Conservation (phyloP, 768 basidiomycete species). For the Strobilomyces dryophilus region DNA sequence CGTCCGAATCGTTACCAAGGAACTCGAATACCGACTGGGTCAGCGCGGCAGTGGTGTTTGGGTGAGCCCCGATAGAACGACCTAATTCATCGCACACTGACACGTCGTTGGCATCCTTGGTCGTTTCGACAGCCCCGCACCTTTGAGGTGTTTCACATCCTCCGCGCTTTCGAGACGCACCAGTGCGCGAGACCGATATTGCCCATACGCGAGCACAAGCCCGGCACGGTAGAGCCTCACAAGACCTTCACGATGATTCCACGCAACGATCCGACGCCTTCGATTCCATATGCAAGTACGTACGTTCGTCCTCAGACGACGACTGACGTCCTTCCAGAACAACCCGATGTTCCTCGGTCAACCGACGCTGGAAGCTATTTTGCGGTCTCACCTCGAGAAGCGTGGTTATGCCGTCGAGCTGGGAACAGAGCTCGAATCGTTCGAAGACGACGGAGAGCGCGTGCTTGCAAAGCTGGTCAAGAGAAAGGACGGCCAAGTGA, state of each 20-base stretch:
- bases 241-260: no score
- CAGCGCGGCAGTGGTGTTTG: conserved; percentile 38
- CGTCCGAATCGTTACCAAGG: conserved; percentile 50
- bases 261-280: no score
- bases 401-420: conserved; percentile 32
- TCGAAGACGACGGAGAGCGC: conserved; percentile 34
- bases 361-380: conserved; percentile 26
- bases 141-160: conserved; percentile 39
- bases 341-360: conserved; percentile 17
- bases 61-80: conserved; percentile 27
- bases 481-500: conserved; percentile 19
- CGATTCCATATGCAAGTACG: no score
- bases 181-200: conserved; percentile 24
- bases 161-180: conserved; percentile 37
- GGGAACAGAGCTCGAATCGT: conserved; percentile 41
- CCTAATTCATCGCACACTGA: no score
- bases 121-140: conserved; percentile 24
- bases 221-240: no score
- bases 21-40: conserved; percentile 30
- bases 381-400: conserved; percentile 3
- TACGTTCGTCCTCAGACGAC: no score
- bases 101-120: no score
- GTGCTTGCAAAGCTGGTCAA: conserved; percentile 36
- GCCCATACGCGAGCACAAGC: background rate
- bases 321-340: no score